Evolutionary conservation across 164 flowering plant species (phyloP).

Genomic region (Dillenia suffruticosa): DNA sequence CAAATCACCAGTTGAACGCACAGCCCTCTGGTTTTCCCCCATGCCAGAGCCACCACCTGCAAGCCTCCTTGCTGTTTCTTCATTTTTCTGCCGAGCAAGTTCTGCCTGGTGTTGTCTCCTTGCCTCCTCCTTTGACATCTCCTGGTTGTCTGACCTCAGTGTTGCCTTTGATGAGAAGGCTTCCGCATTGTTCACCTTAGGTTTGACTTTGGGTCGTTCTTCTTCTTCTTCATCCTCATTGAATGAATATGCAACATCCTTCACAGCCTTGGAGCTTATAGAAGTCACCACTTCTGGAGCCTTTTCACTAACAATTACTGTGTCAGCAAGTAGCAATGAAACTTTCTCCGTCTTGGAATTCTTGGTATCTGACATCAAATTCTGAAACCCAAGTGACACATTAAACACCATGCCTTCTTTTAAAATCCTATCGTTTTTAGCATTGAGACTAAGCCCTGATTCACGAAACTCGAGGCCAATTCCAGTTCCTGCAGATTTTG

Average conservation of each 20-base stretch:
- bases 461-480: conserved; percentile 84
- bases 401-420: conserved; percentile 77
- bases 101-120: conserved; percentile 85
- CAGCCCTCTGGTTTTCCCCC: conserved; percentile 24
- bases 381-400: conserved; percentile 76
- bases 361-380: conserved; percentile 38
- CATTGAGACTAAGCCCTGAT: conserved; percentile 61
- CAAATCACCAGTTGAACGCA: conserved; percentile 36
- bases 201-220: conserved; percentile 33
- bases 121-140: conserved; percentile 67
- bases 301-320: conserved; percentile 47
- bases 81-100: conserved; percentile 80
- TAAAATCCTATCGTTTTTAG: conserved; percentile 56
- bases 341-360: conserved; percentile 49
- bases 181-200: conserved; percentile 23
- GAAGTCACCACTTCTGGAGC: conserved; percentile 47
- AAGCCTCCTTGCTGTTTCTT: conserved; percentile 77
- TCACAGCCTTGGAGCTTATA: conserved; percentile 51
- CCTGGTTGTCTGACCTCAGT: conserved; percentile 66
- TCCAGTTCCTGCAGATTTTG: conserved; percentile 77
- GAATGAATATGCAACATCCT: conserved; percentile 76
- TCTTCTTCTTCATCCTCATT: conserved; percentile 73
- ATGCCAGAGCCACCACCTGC: conserved; percentile 53
- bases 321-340: conserved; percentile 65
- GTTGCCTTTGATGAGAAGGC: conserved; percentile 43